Evolutionary conservation across 2,329 filamentous ascomycete species (phyloP), one percentile per base, ranked within the genome.

Genomic region (Verticillium dahliae): DNA sequence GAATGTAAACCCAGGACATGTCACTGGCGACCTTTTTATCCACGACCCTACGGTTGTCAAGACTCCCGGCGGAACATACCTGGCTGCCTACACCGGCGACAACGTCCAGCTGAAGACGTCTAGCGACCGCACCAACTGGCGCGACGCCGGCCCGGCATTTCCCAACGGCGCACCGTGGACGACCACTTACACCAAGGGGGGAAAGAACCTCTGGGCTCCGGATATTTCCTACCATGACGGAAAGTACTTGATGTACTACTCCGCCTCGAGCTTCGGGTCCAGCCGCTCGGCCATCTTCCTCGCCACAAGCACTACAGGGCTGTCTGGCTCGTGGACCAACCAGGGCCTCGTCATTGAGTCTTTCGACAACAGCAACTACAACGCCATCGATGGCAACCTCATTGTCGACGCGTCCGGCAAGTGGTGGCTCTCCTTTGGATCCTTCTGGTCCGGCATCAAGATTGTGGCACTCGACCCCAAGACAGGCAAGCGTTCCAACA

Each of bases 201-300:
- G 67, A 1, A 65, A 62, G 62, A 73, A 73, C 50, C 71, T 73
- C 38, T 77, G 62, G 82, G 85, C 85, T 0, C 85, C 85, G 0
- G 84, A 87, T 66, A 79, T 84, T 6, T 73, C 76, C 1, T 73
- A 69, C 64, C 70, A 66, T 34, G 69, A 72, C 58, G 69, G 67
- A 0, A 61, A 67, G 61, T 73, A 71, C 67, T 72, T 68, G 39
- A 56, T 73, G 35, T 73, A 73, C 69, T 73, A 73, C 65, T 73
- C 71, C 0, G 71, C 71, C 1, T 73, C 71, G 7, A 65, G 67
- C 0, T 73, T 73, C 2, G 71, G 71, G 1, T 62, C 64, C 9
- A 62, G 61, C 3, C 66, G 63, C 15, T 73, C 71, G 3, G 71
- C 69, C 11, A 73, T 73, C 52, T 73, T 72, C 62, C 65, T 73